Evolutionary conservation across 2,329 filamentous ascomycete species (phyloP).

Genomic region (Hortaea sp.): DNA sequence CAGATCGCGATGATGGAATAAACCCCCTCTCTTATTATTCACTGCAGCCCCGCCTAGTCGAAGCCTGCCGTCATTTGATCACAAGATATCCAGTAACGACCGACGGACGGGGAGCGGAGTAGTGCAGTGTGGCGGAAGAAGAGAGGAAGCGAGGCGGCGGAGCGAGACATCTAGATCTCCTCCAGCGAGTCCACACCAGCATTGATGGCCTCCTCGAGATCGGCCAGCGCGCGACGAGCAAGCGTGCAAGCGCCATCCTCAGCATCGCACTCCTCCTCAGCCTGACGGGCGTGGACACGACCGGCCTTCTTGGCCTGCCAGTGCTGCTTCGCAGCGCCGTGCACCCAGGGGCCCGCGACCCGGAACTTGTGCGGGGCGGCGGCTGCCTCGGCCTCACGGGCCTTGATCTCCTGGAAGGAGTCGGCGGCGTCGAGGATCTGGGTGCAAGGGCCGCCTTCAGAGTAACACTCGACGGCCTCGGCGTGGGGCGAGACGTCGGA

Average conservation of each 20-base stretch:
- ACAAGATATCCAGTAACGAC: no score
- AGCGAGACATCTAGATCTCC: background rate
- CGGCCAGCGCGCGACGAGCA: constrained; percentile 6
- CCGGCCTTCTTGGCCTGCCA: constrained; percentile 1
- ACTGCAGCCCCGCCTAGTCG: no score
- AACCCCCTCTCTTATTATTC: no score
- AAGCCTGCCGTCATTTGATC: no score
- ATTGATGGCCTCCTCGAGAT: constrained; percentile 7
- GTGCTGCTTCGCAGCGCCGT: constrained; percentile 3
- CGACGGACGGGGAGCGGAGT: no score
- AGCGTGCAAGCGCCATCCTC: constrained; percentile 9
- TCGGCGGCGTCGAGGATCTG: constrained; percentile 15
- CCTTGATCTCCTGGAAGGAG: constrained; percentile 9
- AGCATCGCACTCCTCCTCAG: constrained; percentile 9
- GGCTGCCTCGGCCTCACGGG: constrained; percentile 11
- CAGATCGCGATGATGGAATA: no score
- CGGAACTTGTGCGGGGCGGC: background rate
- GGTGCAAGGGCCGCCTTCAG: constrained; percentile 12
- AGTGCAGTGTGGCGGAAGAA: no score
- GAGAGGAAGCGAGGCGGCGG: background rate
- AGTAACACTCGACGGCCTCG: constrained; percentile 11
- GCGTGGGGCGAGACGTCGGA: constrained; percentile 16
- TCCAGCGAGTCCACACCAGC: constrained; percentile 1
- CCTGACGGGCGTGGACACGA: background rate
- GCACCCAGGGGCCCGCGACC: background rate